Base-by-base conservation (phyloP, 2,329 filamentous ascomycete species). In the Emydomyces testavorans region DNA sequence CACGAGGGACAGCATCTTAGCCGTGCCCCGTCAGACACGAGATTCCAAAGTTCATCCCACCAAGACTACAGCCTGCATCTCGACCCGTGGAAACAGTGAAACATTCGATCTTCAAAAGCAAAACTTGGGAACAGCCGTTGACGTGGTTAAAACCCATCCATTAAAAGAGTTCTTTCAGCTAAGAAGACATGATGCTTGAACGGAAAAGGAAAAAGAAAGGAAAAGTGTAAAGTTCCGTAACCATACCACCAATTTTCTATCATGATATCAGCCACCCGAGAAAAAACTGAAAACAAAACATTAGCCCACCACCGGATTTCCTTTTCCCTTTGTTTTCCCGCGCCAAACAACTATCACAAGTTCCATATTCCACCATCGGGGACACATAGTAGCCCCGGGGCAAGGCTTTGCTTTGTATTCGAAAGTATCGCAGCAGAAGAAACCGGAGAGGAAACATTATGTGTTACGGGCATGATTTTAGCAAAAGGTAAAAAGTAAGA, bases 241-340 rank as follows among this genome's bases (percentile, higher is more conserved):
- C 45, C 45, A 36, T 40, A 23, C 35, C 45, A 47, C 36, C 45
- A 40, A 40, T 40, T 47, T 47, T 40, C 35, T 39, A 34, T 34
- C 36, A 34, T 47, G 35, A 47, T 40, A 39, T 47, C 45, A 47
- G 43, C 45, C 45, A 24, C 45, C 45, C 45, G 45, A 40, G 29
- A 47, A 28, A 26, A 32, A 40, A 47, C 24, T 26, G 24, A 28
- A 47, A 47, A 32, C 43, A 31, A 11, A 36, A 40, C 45, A 47
- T 47, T 34, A 47, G 24, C 35, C 45, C 35, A 34, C 40, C 45
- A 34, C 45, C 36, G 28, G 16, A 40, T 47, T 34, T 23, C 32
- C 6, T 36, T 40, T 37, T 42, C 23, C 38, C 21, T 35, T 34
- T n/a, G 16, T 41, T 42, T 41, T 21, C 46, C 29, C 37, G 31